A percentile compares a stretch with the other conserved stretches of the same genome.
These are phyloP conservation scores for Aphanocladium album DNA, from an alignment of 2,329 filamentous ascomycete species.

Conservation along the genomic window DNA sequence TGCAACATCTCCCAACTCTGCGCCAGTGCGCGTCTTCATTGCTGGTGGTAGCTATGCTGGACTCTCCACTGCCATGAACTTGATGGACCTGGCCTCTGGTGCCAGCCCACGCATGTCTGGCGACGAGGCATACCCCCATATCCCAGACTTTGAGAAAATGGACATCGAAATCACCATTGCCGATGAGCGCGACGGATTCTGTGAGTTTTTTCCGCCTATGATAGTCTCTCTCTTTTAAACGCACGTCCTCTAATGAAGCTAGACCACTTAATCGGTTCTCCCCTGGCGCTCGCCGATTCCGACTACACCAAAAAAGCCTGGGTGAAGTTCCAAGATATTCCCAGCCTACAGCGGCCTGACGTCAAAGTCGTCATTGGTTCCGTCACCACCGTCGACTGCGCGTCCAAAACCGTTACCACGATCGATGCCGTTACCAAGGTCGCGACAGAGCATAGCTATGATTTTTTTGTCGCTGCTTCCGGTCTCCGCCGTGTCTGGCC, in stretches of 20 bases:
- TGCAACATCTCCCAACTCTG: constrained; percentile 23
- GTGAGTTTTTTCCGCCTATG: constrained; percentile 40
- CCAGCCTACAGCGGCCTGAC: constrained; percentile 57
- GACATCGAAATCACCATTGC: constrained; percentile 67
- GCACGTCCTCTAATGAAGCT: constrained; percentile 10
- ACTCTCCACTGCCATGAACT: constrained; percentile 59
- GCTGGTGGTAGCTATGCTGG: constrained; percentile 71
- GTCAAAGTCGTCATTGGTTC: constrained; percentile 63
- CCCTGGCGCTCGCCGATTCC: constrained; percentile 62
- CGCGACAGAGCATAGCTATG: constrained; percentile 50
- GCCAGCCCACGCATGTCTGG: constrained; percentile 41
- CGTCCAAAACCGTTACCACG: constrained; percentile 54
- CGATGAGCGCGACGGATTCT: constrained; percentile 79
- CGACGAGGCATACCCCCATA: constrained; percentile 30
- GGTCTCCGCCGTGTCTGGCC: constrained; percentile 68
- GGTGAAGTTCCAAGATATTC: constrained; percentile 63
- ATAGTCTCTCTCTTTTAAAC: too few relatives aligned
- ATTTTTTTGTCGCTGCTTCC: constrained; percentile 69
- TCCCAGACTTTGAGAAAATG: constrained; percentile 41
- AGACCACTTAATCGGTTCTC: constrained; percentile 74
- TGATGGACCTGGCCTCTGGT: constrained; percentile 61
- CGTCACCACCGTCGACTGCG: constrained; percentile 55
- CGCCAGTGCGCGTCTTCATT: constrained; percentile 55
- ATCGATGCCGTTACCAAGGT: constrained; percentile 42
- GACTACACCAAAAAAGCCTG: constrained; percentile 63